phyloP scores from a whole-genome alignment of 1,284 basidiomycete species.

The Mycena citricolor region DNA sequence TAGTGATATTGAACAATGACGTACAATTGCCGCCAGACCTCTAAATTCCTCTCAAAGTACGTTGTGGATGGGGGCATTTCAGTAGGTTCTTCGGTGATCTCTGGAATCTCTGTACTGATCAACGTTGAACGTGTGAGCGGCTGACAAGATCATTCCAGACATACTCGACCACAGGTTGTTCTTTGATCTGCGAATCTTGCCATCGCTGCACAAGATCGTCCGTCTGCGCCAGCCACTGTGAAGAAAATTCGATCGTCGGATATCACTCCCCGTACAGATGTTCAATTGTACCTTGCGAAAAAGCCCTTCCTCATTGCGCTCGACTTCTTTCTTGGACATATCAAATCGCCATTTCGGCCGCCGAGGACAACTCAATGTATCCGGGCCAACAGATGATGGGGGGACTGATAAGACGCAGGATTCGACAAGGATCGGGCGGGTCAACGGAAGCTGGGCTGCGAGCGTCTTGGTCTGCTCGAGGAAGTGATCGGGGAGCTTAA shows the following conservation, averaged over 20 bases:
- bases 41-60: conserved; percentile 85
- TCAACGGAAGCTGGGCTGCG: conserved; percentile 54
- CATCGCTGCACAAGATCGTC: conserved; percentile 58
- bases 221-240: conserved; percentile 63
- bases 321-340: conserved; percentile 84
- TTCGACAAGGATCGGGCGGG: conserved; percentile 56
- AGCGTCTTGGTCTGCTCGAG: conserved; percentile 61
- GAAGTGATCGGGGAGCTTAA: conserved; percentile 62
- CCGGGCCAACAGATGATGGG: conserved; percentile 26
- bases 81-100: conserved; percentile 23
- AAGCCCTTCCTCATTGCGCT: conserved; percentile 77
- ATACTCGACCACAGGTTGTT: too few species aligned
- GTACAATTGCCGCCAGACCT: conserved; percentile 90
- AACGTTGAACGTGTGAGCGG: not conserved
- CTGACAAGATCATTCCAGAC: conserved; percentile 1
- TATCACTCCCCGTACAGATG: too few species aligned
- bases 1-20: conserved; percentile 30
- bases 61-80: conserved; percentile 65
- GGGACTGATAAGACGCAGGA: conserved; percentile 44
- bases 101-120: too few species aligned
- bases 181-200: conserved; percentile 41
- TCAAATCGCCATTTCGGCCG: conserved; percentile 84
- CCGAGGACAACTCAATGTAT: conserved; percentile 58
- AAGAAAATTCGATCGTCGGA: not conserved
- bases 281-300: conserved; percentile 50